These are phyloP conservation scores for Chaetomium sp. DNA, from an alignment of 2,329 filamentous ascomycete species.

Conservation along the genomic window DNA sequence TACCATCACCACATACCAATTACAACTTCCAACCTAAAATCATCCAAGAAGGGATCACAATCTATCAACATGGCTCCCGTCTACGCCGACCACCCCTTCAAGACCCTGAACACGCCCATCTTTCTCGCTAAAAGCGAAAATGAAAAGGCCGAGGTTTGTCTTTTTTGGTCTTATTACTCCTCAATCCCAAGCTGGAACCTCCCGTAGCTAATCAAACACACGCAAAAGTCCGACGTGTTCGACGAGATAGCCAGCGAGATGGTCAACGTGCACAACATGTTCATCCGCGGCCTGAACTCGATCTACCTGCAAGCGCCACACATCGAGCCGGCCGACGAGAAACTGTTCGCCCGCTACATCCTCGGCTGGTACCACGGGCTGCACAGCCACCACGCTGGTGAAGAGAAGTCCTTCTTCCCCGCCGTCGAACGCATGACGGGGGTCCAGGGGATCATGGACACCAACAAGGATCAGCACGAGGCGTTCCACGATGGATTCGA, in stretches of 20 bases:
- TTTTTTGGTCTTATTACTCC: too few species aligned
- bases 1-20: too few species aligned
- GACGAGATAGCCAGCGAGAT: slow-evolving; percentile 27
- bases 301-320: slow-evolving; percentile 34
- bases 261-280: slow-evolving; percentile 31
- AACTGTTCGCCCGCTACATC: slow-evolving; percentile 30
- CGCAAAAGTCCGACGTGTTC: slow-evolving; percentile 26
- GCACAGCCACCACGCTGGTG: slow-evolving; percentile 33
- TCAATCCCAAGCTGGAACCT: neutral
- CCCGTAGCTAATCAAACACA: neutral
- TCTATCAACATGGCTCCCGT: slow-evolving; percentile 20
- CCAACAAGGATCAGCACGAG: slow-evolving; percentile 37
- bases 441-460: slow-evolving; percentile 34
- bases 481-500: slow-evolving; percentile 32
- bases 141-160: neutral
- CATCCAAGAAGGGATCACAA: too few species aligned
- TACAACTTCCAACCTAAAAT: too few species aligned
- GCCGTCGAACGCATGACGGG: slow-evolving; percentile 31
- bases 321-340: slow-evolving; percentile 30
- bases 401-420: slow-evolving; percentile 36
- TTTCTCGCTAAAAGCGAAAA: slow-evolving; percentile 5
- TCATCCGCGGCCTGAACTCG: slow-evolving; percentile 33
- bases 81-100: slow-evolving; percentile 26
- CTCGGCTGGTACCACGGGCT: slow-evolving; percentile 29
- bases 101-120: slow-evolving; percentile 17